phyloP scores from a whole-genome alignment of 495 filamentous ascomycete species.

The Glonium stellatum region DNA sequence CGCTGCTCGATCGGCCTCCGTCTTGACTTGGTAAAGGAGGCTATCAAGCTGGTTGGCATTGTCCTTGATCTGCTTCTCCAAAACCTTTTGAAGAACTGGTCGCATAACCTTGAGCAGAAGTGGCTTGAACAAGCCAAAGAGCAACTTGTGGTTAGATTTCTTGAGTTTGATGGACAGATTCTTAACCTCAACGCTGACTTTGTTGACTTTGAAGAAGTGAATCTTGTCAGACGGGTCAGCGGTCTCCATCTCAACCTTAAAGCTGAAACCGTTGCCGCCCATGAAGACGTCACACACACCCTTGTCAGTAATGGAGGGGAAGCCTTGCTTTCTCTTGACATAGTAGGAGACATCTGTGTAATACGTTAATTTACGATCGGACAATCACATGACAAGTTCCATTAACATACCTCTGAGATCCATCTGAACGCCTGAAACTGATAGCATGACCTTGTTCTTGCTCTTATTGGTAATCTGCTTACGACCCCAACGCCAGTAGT shows the following conservation, averaged over 20 bases:
- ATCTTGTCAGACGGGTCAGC: constrained; percentile 68
- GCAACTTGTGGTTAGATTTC: constrained; percentile 87
- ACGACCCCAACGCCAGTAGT: constrained; percentile 92
- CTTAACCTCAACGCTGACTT: constrained; percentile 74
- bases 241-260: constrained; percentile 84
- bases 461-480: constrained; percentile 74
- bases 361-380: neutral
- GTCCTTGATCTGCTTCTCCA: constrained; percentile 82
- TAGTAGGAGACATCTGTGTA: constrained; percentile 78
- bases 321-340: constrained; percentile 91
- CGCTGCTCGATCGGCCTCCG: constrained; percentile 68
- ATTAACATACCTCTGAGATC: constrained; percentile 47
- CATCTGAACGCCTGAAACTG: constrained; percentile 83
- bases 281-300: constrained; percentile 89
- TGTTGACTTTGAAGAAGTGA: constrained; percentile 91
- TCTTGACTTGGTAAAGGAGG: constrained; percentile 66
- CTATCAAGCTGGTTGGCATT: constrained; percentile 64
- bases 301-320: constrained; percentile 80
- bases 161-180: constrained; percentile 83
- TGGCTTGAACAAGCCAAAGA: constrained; percentile 85
- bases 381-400: neutral
- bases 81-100: constrained; percentile 74
- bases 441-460: constrained; percentile 75
- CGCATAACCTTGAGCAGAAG: constrained; percentile 75
- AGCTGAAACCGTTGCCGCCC: constrained; percentile 78